A percentile compares a stretch with the other conserved stretches of the same genome.
These are phyloP conservation scores for Monosporascus sp. DNA, from an alignment of 2,329 filamentous ascomycete genomes.

Conservation along the genomic window DNA sequence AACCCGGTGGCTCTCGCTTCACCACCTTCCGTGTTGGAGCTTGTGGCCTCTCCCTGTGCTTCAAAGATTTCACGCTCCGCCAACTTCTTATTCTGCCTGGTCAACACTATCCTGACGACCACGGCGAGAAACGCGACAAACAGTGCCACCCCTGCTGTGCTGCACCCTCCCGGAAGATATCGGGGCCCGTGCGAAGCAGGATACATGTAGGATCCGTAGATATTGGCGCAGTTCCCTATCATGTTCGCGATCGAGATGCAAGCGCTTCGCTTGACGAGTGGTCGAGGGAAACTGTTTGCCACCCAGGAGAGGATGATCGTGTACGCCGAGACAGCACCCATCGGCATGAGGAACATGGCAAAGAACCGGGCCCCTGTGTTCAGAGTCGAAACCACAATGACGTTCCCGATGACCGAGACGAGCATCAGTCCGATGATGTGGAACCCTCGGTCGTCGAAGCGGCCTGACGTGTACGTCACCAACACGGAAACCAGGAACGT, in stretches of 20 bases:
- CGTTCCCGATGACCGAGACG: conserved; percentile 47
- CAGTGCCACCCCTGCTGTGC: conserved; percentile 58
- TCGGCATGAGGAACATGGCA: conserved; percentile 57
- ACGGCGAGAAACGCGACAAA: conserved; percentile 52
- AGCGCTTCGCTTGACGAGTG: conserved; percentile 60
- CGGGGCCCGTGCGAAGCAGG: conserved; percentile 34
- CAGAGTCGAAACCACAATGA: conserved; percentile 48
- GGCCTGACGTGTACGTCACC: conserved; percentile 50
- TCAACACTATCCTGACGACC: conserved; percentile 46
- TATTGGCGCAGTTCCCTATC: conserved; percentile 54
- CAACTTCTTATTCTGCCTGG: conserved; percentile 55
- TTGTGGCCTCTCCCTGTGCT: conserved; percentile 8
- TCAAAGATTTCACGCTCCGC: conserved; percentile 37
- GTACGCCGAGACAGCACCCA: conserved; percentile 46
- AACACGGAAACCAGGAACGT: conserved; percentile 49
- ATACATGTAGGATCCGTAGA: conserved; percentile 45
- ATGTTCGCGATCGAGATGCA: conserved; percentile 63
- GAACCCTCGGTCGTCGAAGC: conserved; percentile 48
- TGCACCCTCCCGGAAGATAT: conserved; percentile 49
- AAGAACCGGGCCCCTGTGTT: conserved; percentile 51
- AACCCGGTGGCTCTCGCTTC: conserved; percentile 20
- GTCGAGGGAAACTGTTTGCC: conserved; percentile 66
- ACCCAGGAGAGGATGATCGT: conserved; percentile 62
- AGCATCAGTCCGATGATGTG: conserved; percentile 51
- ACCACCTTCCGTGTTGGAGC: conserved; percentile 3